Percentiles rank a stretch among this genome's conserved stretches.
Evolutionary conservation across 495 filamentous ascomycete genomes (phyloP).

Genomic region (Apiosordaria backusii): DNA sequence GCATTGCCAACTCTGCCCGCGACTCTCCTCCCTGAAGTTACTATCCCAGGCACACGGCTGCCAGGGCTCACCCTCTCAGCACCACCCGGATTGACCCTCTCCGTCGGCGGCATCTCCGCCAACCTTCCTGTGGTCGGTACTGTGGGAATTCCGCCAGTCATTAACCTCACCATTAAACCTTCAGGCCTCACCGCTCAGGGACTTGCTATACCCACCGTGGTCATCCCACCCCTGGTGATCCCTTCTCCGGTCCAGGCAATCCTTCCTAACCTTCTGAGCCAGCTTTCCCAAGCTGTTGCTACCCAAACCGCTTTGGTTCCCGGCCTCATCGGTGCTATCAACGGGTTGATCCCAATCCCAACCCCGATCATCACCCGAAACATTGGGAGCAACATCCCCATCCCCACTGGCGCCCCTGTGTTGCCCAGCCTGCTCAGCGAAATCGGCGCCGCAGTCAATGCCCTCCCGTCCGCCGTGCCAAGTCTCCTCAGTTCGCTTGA

Average conservation of each 20-base stretch:
- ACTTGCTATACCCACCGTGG: neutral
- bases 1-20: neutral
- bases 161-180: neutral
- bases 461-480: neutral
- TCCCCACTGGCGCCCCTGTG: neutral
- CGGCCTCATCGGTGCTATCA: neutral
- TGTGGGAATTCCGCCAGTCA: neutral
- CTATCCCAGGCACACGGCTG: neutral
- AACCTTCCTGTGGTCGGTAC: neutral
- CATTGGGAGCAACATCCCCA: neutral
- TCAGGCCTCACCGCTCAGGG: neutral
- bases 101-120: neutral
- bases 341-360: neutral
- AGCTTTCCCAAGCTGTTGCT: slow-evolving; percentile 4
- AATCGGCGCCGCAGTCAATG: neutral
- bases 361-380: neutral
- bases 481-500: slow-evolving; percentile 1
- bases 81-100: neutral
- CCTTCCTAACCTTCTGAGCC: slow-evolving; percentile 4
- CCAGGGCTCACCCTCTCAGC: neutral
- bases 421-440: slow-evolving; percentile 8
- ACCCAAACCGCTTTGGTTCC: neutral
- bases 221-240: neutral
- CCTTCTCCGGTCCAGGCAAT: neutral
- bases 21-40: neutral